Evolutionary conservation across 1,139 yeast species (phyloP).

Genomic region (Yamadazyma blattariae): DNA sequence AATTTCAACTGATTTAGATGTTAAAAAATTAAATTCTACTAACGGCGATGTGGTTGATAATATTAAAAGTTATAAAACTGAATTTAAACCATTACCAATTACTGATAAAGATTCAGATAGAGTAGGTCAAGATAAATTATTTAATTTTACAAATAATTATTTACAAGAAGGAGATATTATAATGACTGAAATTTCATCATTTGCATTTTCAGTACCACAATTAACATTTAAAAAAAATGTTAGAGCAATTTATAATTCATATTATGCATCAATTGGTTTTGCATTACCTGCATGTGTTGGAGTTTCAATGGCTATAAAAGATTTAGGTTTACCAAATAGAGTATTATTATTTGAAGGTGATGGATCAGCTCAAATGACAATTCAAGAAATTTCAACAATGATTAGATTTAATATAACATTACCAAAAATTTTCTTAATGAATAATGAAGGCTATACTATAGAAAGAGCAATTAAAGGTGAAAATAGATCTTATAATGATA

Average conservation of each 20-base stretch:
- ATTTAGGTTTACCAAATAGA: conserved; percentile 49
- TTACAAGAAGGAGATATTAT: conserved; percentile 62
- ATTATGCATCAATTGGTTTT: conserved; percentile 82
- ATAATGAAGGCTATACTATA: conserved; percentile 84
- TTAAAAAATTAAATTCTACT: conserved; percentile 7
- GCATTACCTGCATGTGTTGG: conserved; percentile 86
- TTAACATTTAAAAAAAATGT: conserved; percentile 52
- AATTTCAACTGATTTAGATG: conserved; percentile 14
- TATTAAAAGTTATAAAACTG: conserved; percentile 9
- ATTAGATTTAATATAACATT: conserved; percentile 51
- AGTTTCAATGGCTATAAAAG: conserved; percentile 65
- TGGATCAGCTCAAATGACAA: conserved; percentile 90
- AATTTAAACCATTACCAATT: background rate
- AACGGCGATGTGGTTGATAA: too few relatives aligned
- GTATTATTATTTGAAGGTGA: conserved; percentile 79
- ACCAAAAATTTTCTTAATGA: conserved; percentile 59
- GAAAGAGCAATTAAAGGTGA: conserved; percentile 84
- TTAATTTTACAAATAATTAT: conserved; percentile 30
- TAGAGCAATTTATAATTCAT: conserved; percentile 59
- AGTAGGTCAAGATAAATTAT: conserved; percentile 26
- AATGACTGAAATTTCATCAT: conserved; percentile 76
- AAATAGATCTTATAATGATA: conserved; percentile 72
- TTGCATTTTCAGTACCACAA: conserved; percentile 70
- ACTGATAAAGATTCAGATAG: conserved; percentile 1
- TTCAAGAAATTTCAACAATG: conserved; percentile 73